These are phyloP conservation scores for Erysimum cheiri DNA, from an alignment of 441 rosid genomes.

Conservation along the genomic window DNA sequence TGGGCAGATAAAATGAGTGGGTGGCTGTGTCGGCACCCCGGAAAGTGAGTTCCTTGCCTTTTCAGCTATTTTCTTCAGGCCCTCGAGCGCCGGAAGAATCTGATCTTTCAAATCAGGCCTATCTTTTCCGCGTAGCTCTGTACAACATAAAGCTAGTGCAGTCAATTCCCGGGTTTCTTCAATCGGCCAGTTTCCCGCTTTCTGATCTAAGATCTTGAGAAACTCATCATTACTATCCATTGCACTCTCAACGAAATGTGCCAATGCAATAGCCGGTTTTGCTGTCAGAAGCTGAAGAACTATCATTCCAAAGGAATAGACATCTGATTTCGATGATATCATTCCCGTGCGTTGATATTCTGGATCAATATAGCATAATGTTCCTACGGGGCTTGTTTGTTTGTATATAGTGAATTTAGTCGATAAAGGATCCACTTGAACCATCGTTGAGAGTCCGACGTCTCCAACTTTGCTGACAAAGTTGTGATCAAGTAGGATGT, in stretches of 20 bases:
- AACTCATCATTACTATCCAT: slow-evolving; percentile 49
- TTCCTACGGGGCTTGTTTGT: slow-evolving; percentile 81
- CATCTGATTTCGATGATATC: slow-evolving; percentile 81
- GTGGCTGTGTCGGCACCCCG: slow-evolving; percentile 45
- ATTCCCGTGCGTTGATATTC: slow-evolving; percentile 89
- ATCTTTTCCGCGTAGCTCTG: slow-evolving; percentile 81
- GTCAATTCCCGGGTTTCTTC: slow-evolving; percentile 74
- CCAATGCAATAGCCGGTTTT: slow-evolving; percentile 78
- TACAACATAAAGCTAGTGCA: slow-evolving; percentile 66
- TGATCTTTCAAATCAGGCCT: slow-evolving; percentile 74
- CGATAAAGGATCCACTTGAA: slow-evolving; percentile 51
- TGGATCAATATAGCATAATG: slow-evolving; percentile 85
- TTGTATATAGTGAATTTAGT: slow-evolving; percentile 48
- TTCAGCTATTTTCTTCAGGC: slow-evolving; percentile 64
- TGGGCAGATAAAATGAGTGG: slow-evolving; percentile 61
- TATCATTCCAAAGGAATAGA: slow-evolving; percentile 89
- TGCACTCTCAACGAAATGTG: slow-evolving; percentile 72
- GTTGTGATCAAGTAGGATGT: slow-evolving; percentile 86
- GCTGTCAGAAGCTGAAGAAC: slow-evolving; percentile 83
- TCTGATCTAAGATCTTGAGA: slow-evolving; percentile 63
- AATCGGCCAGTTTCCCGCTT: slow-evolving; percentile 81
- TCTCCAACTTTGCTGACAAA: slow-evolving; percentile 90
- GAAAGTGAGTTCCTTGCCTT: slow-evolving; percentile 48
- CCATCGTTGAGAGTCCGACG: slow-evolving; percentile 83
- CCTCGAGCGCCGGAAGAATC: slow-evolving; percentile 79